Conservation (phyloP, 805 yeast genomes). For the Saccharomycopsis capsularis region DNA sequence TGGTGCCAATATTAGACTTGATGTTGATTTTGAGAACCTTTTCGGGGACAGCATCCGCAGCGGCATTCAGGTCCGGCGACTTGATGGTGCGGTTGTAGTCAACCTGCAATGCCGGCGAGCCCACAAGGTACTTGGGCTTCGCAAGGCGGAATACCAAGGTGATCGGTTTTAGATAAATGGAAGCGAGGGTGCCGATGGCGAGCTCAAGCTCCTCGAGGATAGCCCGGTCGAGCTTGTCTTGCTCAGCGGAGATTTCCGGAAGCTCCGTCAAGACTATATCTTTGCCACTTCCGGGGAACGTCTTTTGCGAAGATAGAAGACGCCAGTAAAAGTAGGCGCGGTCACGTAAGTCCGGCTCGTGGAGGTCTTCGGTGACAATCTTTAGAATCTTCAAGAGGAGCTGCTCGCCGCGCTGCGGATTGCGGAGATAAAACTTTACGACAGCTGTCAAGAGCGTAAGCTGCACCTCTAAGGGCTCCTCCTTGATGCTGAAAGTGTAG, state of each 20-base stretch:
- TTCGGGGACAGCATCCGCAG: conserved; percentile 2
- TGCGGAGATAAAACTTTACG: conserved; percentile 56
- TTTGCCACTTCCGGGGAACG: conserved; percentile 35
- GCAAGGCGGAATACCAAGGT: conserved; percentile 69
- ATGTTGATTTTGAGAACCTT: conserved; percentile 17
- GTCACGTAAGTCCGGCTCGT: conserved; percentile 82
- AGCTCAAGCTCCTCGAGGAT: conserved; percentile 77
- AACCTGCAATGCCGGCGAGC: conserved; percentile 41
- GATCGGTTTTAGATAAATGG: conserved; percentile 79
- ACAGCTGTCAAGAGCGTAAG: conserved; percentile 65
- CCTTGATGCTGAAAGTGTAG: conserved; percentile 41
- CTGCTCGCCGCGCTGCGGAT: conserved; percentile 47
- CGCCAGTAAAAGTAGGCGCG: conserved; percentile 86
- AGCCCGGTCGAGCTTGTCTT: conserved; percentile 60
- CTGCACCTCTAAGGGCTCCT: conserved; percentile 71
- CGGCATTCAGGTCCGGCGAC: conserved; percentile 4
- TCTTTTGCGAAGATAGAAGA: conserved; percentile 47
- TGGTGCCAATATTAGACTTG: conserved; percentile 16
- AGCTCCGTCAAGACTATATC: conserved; percentile 52
- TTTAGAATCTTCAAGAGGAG: conserved; percentile 54
- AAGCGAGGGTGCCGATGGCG: conserved; percentile 74
- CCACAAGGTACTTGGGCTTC: conserved; percentile 41
- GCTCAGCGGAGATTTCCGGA: conserved; percentile 60
- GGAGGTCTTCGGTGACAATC: conserved; percentile 63
- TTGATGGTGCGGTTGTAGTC: conserved; percentile 14